Percentiles rank a stretch among this genome's conserved stretches.
Conservation (phyloP, 805 yeast genomes). For the Barnettozyma siamensis region DNA sequence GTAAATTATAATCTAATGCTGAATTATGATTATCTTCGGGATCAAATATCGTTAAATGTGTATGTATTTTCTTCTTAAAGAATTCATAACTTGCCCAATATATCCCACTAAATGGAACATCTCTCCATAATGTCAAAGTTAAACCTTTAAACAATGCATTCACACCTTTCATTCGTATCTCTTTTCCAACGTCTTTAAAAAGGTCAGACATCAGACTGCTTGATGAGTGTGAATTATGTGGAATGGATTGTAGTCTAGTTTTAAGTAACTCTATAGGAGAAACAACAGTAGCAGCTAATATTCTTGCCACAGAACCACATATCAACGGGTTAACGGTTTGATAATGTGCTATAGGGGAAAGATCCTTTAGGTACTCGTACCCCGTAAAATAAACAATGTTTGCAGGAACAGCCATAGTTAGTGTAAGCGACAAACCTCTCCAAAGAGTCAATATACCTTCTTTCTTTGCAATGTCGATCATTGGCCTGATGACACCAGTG, state of each 20-base stretch:
- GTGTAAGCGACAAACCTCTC: constrained; percentile 81
- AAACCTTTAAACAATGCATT: constrained; percentile 75
- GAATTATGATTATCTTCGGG: constrained; percentile 11
- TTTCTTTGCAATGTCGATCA: constrained; percentile 52
- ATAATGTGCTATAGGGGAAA: constrained; percentile 46
- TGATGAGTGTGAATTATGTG: constrained; percentile 32
- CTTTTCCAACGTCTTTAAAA: constrained; percentile 45
- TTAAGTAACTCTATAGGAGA: constrained; percentile 85
- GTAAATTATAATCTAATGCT: constrained; percentile 34
- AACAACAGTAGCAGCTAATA: constrained; percentile 74
- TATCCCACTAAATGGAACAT: constrained; percentile 93
- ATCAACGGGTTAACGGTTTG: constrained; percentile 60
- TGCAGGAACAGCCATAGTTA: constrained; percentile 87
- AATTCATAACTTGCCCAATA: constrained; percentile 87
- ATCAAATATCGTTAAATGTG: constrained; percentile 2
- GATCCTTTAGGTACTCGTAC: constrained; percentile 78
- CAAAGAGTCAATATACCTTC: constrained; percentile 81
- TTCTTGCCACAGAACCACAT: constrained; percentile 82
- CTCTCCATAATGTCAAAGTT: constrained; percentile 89
- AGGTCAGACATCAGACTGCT: constrained; percentile 38
- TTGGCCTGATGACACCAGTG: constrained; percentile 71
- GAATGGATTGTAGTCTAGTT: constrained; percentile 88
- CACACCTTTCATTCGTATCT: constrained; percentile 52
- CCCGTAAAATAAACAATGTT: constrained; percentile 93
- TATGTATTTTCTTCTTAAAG: constrained; percentile 7